Percentiles rank a stretch among this genome's conserved stretches.
Conservation (phyloP, 1,284 basidiomycete genomes). For the Melampsora abietis-canadensis region DNA sequence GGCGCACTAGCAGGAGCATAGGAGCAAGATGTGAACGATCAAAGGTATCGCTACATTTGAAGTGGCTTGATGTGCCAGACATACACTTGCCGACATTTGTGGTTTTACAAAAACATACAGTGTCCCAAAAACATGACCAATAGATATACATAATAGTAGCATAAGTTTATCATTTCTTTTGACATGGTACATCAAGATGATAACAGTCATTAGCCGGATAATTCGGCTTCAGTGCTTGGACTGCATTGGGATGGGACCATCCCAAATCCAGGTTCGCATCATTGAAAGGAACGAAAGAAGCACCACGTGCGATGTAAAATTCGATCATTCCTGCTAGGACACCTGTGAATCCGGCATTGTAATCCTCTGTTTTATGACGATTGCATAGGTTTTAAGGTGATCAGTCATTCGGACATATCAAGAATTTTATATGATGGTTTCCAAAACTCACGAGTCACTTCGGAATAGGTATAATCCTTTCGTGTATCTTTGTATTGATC, state of each 20-base stretch:
- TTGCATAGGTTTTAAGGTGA: no score
- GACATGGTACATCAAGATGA: constrained; percentile 1
- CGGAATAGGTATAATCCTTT: constrained; percentile 1
- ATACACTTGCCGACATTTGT: no score
- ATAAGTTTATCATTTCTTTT: neutral
- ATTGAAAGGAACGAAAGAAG: neutral
- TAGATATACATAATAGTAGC: no score
- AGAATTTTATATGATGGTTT: neutral
- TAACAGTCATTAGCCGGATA: neutral
- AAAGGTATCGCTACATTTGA: no score
- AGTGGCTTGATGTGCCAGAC: no score
- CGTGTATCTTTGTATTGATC: neutral
- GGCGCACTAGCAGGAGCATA: no score
- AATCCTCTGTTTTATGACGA: neutral
- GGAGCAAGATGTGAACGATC: no score
- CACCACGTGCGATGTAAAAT: neutral
- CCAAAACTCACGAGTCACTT: constrained; percentile 6
- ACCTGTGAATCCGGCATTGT: constrained; percentile 4
- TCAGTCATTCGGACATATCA: no score
- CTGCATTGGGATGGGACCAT: neutral
- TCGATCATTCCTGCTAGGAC: neutral
- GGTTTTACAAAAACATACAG: no score
- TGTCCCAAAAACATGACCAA: no score
- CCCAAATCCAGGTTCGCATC: neutral
- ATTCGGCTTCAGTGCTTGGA: neutral